Base-by-base conservation (phyloP, 169 alveolate species). In the Prorocentrum cordatum region DNA sequence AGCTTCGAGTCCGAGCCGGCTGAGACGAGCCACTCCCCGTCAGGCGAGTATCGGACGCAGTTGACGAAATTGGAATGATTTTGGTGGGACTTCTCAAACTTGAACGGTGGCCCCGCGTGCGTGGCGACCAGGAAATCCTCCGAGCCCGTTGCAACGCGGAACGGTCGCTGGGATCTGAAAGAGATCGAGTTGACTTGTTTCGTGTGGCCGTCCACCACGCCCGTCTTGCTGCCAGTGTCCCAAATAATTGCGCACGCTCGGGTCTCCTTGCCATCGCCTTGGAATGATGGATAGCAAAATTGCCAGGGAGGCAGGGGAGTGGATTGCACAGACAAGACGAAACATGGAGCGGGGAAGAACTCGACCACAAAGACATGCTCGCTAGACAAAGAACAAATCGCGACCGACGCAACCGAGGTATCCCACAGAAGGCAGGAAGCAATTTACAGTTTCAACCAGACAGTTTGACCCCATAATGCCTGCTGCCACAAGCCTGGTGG, bases 171-270 rank as follows among this genome's bases (percentile, higher is more conserved):
- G 16, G 73, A 54, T 42, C 87, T 71, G 35, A 75, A 75, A 39
- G 87, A 58, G 36, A 75, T 75, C 18, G 87, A 54, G 31, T 75
- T 75, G 26, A 75, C 87, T 72, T 75, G 72, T 72, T 75, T 75
- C 7, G 87, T 58, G 87, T 75, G 87, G 35, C 87, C 87, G 14
- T 29, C 24, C 29, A 75, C 87, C 87, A 54, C 87, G 32, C 87
- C 87, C 6, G 87, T 75, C 32, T 75, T 75, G 87, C 87, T 75
- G 87, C 87, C 87, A 10, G 87, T 75, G 72, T 75, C 87, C 87
- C 87, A 75, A 24, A 75, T 75, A 59, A 58, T 50, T 1, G 47
- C 73, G 14, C n/a, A 59, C 3, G 87, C 87, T 5, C 87, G 68
- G 20, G 58, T 72, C 20, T 75, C 87, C 61, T 75, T 75, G 39